These are phyloP conservation scores for Periconia macrospinosa DNA, from an alignment of 2,329 filamentous ascomycete genomes.

Conservation along the genomic window DNA sequence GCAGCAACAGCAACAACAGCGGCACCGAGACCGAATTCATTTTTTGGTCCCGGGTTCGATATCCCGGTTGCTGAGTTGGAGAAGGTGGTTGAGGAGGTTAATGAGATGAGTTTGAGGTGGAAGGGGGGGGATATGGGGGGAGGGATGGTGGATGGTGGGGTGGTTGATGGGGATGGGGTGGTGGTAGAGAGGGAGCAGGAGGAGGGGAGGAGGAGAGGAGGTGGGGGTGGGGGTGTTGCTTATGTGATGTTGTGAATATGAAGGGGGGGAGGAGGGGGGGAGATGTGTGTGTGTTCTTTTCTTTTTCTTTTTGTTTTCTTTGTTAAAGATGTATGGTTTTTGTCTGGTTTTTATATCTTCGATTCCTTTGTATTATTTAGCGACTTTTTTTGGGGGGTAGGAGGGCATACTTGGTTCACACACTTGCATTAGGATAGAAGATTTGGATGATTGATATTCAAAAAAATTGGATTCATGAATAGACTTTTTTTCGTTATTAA, in stretches of 20 bases:
- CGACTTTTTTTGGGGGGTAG: too few species aligned
- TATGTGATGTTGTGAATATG: background rate
- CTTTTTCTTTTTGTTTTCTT: background rate
- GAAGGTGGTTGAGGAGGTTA: background rate
- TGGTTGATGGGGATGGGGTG: too few species aligned
- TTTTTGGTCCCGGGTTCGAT: background rate
- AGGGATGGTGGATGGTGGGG: background rate
- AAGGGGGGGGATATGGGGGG: too few species aligned
- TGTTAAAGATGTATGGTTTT: too few species aligned
- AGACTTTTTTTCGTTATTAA: too few species aligned
- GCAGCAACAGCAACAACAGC: too few species aligned
- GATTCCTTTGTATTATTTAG: too few species aligned
- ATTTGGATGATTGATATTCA: too few species aligned
- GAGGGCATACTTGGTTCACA: too few species aligned
- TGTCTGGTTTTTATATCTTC: too few species aligned
- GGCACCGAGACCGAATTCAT: background rate
- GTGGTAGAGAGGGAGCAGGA: background rate
- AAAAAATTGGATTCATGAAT: too few species aligned
- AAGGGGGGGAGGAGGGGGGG: background rate
- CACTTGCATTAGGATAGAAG: too few species aligned
- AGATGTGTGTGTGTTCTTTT: background rate
- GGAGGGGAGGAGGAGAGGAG: background rate
- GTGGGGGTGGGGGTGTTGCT: background rate
- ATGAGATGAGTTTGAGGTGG: background rate
- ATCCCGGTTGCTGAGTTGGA: background rate